Base-by-base conservation (phyloP, 2,329 filamentous ascomycete genomes). In the Mariannaea sp. region DNA sequence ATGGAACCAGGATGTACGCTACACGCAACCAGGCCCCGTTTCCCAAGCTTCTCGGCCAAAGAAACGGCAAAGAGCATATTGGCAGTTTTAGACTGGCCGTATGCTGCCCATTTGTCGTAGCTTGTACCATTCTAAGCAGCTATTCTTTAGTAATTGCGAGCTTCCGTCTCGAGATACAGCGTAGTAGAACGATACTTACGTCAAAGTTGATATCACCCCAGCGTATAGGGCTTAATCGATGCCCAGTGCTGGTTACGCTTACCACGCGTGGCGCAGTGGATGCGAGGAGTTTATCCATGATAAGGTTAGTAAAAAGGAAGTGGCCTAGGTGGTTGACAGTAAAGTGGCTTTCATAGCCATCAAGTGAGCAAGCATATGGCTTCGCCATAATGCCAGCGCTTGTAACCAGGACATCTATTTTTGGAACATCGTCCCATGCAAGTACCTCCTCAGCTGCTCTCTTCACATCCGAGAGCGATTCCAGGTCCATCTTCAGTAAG, bases 291-390 rank as follows among this genome's bases (percentile, higher is more conserved):
- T 35, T 45, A 10, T 7, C 12, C 42, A 45, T 14, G 17, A 45
- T 14, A n/a, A 45, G 42, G 9, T 33, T 45, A 5, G 42, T 45
- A 3, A 35, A 20, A 7, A 35, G 29, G 17, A 45, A 45, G 4
- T 16, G 42, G 7, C 29, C 42, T 12, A 45, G 14, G 17, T 33
- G 30, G 3, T 45, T 45, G 19, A 13, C 35, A 4, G 42, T 72
- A 42, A 79, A 72, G 46, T 76, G 73, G 39, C 66, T 61, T 61
- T 75, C 75, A 26, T 71, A 52, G 0, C 73, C 72, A 30, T 77
- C 74, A 2, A 60, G 57, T 0, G 70, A 68, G 7, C 60, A 51
- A n/a, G 45, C 56, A 16, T 58, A 64, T 4, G 60, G 54, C 1
- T 64, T 36, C 1, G 66, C 71, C 73, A 75, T 75, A 42, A 76